phyloP scores from a whole-genome alignment of 208 protist genomes.

The Acanthamoeba healyi region DNA sequence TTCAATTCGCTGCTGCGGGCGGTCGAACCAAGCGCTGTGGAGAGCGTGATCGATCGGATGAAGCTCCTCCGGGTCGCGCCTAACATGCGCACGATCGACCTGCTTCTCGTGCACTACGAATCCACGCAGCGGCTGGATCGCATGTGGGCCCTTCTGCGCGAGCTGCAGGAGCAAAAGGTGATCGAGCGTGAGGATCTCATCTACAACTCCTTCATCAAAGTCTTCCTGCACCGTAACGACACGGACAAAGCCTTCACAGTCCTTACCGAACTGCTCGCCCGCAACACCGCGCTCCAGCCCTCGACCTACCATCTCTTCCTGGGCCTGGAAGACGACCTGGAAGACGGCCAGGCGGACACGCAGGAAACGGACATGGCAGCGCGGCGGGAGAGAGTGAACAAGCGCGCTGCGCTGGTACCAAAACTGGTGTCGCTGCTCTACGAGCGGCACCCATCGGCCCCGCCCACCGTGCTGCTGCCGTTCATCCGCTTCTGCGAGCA shows the following conservation, averaged over 20 bases:
- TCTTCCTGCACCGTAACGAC: background rate
- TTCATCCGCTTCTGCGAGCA: conserved; percentile 16
- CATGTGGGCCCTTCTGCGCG: conserved; percentile 9
- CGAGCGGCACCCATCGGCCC: background rate
- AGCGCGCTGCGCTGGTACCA: background rate
- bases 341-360: background rate
- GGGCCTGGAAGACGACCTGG: background rate
- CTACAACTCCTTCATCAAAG: conserved; percentile 28
- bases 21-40: background rate
- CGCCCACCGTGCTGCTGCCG: background rate
- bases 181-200: conserved; percentile 22
- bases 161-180: background rate
- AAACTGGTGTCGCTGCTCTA: background rate
- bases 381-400: background rate
- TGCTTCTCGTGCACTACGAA: background rate
- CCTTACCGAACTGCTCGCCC: background rate
- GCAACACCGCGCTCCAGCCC: background rate
- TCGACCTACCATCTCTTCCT: conserved; percentile 37
- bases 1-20: background rate
- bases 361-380: background rate
- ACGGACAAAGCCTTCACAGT: background rate
- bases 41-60: conserved; percentile 12
- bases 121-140: background rate
- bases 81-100: background rate
- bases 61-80: background rate